A percentile compares a stretch with the other conserved stretches of the same genome.
Evolutionary conservation across 768 basidiomycete genomes (phyloP).

Genomic region (Porphyrellus cyaneotinctus): DNA sequence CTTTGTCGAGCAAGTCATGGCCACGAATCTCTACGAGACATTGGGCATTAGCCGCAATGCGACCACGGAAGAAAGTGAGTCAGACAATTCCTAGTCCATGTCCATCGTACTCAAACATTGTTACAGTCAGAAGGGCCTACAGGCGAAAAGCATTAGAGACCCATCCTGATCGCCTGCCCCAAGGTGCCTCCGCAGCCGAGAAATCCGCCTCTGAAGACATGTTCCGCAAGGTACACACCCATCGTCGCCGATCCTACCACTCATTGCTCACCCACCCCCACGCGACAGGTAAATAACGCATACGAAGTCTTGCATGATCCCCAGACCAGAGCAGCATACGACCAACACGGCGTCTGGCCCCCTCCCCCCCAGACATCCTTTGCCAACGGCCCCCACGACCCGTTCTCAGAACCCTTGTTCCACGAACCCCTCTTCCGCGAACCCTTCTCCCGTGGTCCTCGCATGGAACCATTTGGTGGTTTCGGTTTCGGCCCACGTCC

Average conservation of each 20-base stretch:
- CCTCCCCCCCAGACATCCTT: slow-evolving; percentile 40
- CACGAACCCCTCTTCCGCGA: slow-evolving; percentile 12
- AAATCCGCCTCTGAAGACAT: slow-evolving; percentile 59
- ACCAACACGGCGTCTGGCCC: slow-evolving; percentile 71
- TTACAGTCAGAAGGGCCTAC: slow-evolving; percentile 74
- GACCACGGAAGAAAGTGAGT: slow-evolving; percentile 60
- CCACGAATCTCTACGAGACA: slow-evolving; percentile 60
- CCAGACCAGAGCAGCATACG: slow-evolving; percentile 61
- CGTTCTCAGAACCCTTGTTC: slow-evolving; percentile 21
- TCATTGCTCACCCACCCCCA: neutral
- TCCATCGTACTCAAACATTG: slow-evolving; percentile 5
- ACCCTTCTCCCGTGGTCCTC: slow-evolving; percentile 21
- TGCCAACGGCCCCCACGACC: slow-evolving; percentile 12
- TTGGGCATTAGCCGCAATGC: slow-evolving; percentile 54
- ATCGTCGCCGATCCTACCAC: neutral
- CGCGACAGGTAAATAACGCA: slow-evolving; percentile 64
- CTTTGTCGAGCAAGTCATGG: slow-evolving; percentile 34
- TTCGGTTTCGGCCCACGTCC: slow-evolving; percentile 19
- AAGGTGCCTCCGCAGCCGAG: slow-evolving; percentile 51
- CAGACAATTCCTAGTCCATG: neutral
- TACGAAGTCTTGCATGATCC: slow-evolving; percentile 70
- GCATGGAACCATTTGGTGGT: slow-evolving; percentile 26
- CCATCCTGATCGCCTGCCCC: slow-evolving; percentile 70
- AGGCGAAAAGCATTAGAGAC: slow-evolving; percentile 66
- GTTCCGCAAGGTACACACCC: slow-evolving; percentile 37